phyloP scores from a whole-genome alignment of 2,329 filamentous ascomycete species.

The Botrytis pseudocinerea region DNA sequence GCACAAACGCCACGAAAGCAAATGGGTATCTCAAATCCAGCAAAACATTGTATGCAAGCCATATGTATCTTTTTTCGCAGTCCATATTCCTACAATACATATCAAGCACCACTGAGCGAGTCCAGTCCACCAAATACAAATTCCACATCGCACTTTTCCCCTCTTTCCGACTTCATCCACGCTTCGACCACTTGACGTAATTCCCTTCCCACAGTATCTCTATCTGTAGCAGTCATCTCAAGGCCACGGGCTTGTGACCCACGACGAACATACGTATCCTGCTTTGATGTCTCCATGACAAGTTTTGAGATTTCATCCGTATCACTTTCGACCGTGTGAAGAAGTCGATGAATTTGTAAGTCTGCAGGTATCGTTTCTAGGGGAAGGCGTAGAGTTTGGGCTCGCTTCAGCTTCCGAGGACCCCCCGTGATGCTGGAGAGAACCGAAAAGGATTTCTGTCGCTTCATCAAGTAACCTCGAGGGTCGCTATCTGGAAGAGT shows the following conservation, averaged over 20 bases:
- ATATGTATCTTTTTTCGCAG: background rate
- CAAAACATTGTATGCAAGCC: slow-evolving; percentile 13
- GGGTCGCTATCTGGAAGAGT: slow-evolving; percentile 38
- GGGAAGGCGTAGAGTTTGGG: slow-evolving; percentile 37
- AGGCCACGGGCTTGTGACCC: slow-evolving; percentile 31
- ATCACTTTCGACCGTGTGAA: slow-evolving; percentile 27
- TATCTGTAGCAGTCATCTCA: slow-evolving; percentile 24
- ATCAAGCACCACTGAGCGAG: slow-evolving; percentile 13
- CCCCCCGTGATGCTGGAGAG: slow-evolving; percentile 24
- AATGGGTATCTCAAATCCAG: slow-evolving; percentile 20
- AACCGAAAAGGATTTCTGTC: slow-evolving; percentile 32
- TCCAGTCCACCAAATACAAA: slow-evolving; percentile 31
- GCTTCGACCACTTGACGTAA: slow-evolving; percentile 28
- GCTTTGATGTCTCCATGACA: slow-evolving; percentile 15
- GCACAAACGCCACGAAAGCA: slow-evolving; percentile 19
- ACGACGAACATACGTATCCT: slow-evolving; percentile 32
- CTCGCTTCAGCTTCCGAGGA: slow-evolving; percentile 30
- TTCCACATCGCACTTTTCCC: slow-evolving; percentile 25
- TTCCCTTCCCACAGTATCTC: slow-evolving; percentile 21
- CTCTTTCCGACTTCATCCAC: slow-evolving; percentile 28
- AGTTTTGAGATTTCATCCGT: slow-evolving; percentile 23
- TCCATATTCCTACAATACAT: background rate
- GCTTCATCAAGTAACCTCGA: slow-evolving; percentile 39
- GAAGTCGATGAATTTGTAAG: slow-evolving; percentile 30
- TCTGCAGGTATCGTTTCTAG: slow-evolving; percentile 36